A percentile compares a stretch with the other conserved stretches of the same genome.
phyloP scores from a whole-genome alignment of 192 early-diverging fungal species.

The Cladochytrium replicatum region DNA sequence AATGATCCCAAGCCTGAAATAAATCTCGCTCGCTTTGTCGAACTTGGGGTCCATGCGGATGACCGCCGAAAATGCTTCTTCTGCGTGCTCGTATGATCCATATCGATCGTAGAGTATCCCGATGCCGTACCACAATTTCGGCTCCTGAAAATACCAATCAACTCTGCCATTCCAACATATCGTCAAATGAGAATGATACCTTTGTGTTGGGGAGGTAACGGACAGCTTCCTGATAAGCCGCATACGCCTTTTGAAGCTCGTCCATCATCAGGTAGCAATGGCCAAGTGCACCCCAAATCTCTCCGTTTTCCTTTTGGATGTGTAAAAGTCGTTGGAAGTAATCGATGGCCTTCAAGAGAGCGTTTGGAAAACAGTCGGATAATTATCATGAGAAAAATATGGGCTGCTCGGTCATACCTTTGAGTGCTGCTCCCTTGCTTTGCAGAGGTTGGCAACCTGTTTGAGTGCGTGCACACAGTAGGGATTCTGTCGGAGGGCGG shows the following conservation, averaged over 20 bases:
- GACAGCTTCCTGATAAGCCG: slow-evolving; percentile 93
- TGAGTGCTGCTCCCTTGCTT: slow-evolving; percentile 71
- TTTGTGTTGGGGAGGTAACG: slow-evolving; percentile 84
- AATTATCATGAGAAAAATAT: background rate
- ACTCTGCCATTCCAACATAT: background rate
- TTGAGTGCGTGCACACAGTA: slow-evolving; percentile 73
- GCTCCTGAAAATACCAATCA: slow-evolving; percentile 70
- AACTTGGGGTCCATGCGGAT: slow-evolving; percentile 92
- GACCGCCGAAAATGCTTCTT: slow-evolving; percentile 90
- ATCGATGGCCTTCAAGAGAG: slow-evolving; percentile 59
- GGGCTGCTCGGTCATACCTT: slow-evolving; percentile 28
- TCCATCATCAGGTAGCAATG: slow-evolving; percentile 97
- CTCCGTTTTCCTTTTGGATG: slow-evolving; percentile 76
- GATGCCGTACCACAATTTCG: slow-evolving; percentile 98
- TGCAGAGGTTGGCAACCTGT: slow-evolving; percentile 72
- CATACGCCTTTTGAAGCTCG: slow-evolving; percentile 87
- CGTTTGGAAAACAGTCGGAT: background rate
- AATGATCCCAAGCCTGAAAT: slow-evolving; percentile 94
- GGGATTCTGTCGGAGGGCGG: slow-evolving; percentile 87
- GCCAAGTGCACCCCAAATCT: slow-evolving; percentile 89
- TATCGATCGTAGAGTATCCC: slow-evolving; percentile 97
- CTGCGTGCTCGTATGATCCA: slow-evolving; percentile 91
- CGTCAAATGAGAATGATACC: slow-evolving; percentile 26
- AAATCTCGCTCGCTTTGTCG: slow-evolving; percentile 96
- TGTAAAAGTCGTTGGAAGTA: slow-evolving; percentile 83